These are phyloP conservation scores for Fraxinus cuspidata DNA, from an alignment of 257 asterid genomes.

Conservation along the genomic window DNA sequence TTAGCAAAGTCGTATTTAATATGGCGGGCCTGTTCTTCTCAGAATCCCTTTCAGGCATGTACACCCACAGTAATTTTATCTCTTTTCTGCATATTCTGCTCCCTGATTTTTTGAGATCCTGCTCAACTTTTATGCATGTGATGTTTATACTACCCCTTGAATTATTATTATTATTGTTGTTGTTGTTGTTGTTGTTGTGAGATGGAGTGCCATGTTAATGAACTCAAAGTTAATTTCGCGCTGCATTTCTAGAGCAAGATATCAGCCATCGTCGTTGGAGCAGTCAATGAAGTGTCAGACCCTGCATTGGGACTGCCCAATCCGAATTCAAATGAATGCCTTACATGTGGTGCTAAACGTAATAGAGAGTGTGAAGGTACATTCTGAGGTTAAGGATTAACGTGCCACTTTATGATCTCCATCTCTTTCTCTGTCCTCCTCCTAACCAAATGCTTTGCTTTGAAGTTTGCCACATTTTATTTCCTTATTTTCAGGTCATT, in stretches of 20 bases:
- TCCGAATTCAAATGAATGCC: constrained; percentile 51
- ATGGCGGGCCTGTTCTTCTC: neutral
- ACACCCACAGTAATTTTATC: neutral
- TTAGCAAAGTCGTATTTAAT: neutral
- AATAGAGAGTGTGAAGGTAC: constrained; percentile 84
- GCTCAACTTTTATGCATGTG: neutral
- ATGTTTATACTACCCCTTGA: neutral
- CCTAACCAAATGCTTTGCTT: constrained; percentile 14
- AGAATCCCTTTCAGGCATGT: neutral
- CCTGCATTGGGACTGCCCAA: constrained; percentile 84
- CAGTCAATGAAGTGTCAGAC: constrained; percentile 76
- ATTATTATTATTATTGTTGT: neutral
- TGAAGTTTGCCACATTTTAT: constrained; percentile 8
- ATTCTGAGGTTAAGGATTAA: constrained; percentile 18
- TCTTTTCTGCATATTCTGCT: neutral
- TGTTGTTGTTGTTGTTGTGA: neutral
- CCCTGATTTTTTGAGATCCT: neutral
- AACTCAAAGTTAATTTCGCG: constrained; percentile 21
- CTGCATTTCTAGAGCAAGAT: constrained; percentile 51
- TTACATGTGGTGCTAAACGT: constrained; percentile 73
- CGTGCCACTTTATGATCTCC: constrained; percentile 18
- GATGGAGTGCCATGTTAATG: neutral
- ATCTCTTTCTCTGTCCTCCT: constrained; percentile 4
- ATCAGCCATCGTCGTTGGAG: constrained; percentile 49
- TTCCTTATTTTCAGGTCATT: constrained; percentile 72